phyloP scores from a whole-genome alignment of 371 early-diverging fungal genomes.

The Lichtheimia hyalospora region DNA sequence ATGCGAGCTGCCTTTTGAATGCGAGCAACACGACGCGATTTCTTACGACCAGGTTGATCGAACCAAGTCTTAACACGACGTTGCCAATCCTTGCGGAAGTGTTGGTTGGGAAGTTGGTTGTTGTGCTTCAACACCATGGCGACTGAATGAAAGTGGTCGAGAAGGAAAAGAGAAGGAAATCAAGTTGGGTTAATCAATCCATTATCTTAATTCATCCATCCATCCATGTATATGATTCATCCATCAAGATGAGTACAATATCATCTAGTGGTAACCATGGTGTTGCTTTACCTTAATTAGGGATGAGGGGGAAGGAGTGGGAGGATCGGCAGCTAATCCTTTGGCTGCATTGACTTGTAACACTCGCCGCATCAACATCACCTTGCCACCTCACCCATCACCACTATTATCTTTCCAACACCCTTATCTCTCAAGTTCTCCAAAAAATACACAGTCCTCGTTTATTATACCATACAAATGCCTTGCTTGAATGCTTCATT shows the following conservation, averaged over 20 bases:
- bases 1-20: conserved; percentile 94
- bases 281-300: no score
- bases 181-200: background rate
- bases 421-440: no score
- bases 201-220: conserved; percentile 2
- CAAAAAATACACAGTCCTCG: no score
- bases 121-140: conserved; percentile 91
- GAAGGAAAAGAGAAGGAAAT: background rate
- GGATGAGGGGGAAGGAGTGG: no score
- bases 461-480: no score
- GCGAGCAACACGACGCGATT: conserved; percentile 86
- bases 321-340: no score
- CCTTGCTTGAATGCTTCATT: no score
- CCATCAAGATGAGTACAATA: background rate
- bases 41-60: conserved; percentile 97
- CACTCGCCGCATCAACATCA: no score
- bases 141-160: background rate
- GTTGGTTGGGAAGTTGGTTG: conserved; percentile 97
- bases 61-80: conserved; percentile 99
- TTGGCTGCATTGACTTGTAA: no score
- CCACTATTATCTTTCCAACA: no score
- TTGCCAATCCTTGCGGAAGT: conserved; percentile 99
- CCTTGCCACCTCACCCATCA: no score
- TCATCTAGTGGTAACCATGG: no score
- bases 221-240: conserved; percentile 7